A percentile compares a stretch with the other conserved stretches of the same genome.
These are phyloP conservation scores for Xylariaceae sp. DNA, from an alignment of 2,329 filamentous ascomycete species.

Conservation along the genomic window DNA sequence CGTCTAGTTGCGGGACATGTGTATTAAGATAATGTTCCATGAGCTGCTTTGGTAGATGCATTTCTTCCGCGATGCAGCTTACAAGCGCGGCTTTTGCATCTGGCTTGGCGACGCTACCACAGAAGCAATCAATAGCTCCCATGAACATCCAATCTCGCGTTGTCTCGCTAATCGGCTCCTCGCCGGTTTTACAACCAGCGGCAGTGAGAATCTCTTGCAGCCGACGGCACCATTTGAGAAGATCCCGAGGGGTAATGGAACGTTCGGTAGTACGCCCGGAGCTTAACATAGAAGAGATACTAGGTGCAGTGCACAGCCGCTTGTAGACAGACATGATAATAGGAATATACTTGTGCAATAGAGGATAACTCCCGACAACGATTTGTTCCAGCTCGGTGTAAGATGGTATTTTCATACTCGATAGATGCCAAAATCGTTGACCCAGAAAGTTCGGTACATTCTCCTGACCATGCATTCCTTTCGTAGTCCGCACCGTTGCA, in stretches of 20 bases:
- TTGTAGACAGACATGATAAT: slow-evolving; percentile 66
- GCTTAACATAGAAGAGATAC: slow-evolving; percentile 39
- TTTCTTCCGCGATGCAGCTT: slow-evolving; percentile 78
- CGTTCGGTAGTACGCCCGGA: slow-evolving; percentile 49
- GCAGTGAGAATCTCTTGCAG: slow-evolving; percentile 69
- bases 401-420: slow-evolving; percentile 71
- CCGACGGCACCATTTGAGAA: slow-evolving; percentile 90
- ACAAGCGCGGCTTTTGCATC: slow-evolving; percentile 66
- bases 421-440: slow-evolving; percentile 80
- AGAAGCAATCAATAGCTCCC: slow-evolving; percentile 92
- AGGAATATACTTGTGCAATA: slow-evolving; percentile 66
- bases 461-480: slow-evolving; percentile 69
- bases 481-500: slow-evolving; percentile 83
- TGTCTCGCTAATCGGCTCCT: slow-evolving; percentile 74
- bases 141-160: slow-evolving; percentile 85
- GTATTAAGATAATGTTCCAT: slow-evolving; percentile 77
- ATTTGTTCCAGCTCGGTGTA: slow-evolving; percentile 76
- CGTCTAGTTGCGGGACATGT: slow-evolving; percentile 73
- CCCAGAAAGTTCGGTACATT: slow-evolving; percentile 79
- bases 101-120: slow-evolving; percentile 75
- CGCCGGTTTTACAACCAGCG: slow-evolving; percentile 67
- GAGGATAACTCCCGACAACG: slow-evolving; percentile 71
- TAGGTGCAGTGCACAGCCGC: slow-evolving; percentile 54
- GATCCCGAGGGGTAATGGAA: slow-evolving; percentile 66
- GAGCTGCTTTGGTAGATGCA: slow-evolving; percentile 84